phyloP scores from a whole-genome alignment of 2,329 filamentous ascomycete species.

The Trichothecium roseum region DNA sequence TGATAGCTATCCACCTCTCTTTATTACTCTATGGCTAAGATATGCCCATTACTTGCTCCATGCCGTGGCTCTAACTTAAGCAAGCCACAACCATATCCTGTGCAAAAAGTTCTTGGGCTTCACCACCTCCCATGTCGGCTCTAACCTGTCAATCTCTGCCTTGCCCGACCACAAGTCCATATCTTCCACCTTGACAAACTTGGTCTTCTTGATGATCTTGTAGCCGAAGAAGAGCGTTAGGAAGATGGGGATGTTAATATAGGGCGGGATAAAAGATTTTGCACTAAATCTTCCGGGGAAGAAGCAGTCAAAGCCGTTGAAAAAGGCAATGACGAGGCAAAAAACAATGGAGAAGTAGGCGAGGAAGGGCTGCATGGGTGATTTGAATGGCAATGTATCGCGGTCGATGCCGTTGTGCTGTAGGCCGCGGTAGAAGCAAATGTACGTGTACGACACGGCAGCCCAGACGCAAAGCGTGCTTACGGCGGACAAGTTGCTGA shows the following conservation, averaged over 20 bases:
- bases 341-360: slow-evolving; percentile 53
- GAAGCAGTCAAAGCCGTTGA: slow-evolving; percentile 66
- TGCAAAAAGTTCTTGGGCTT: slow-evolving; percentile 26
- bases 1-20: no score
- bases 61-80: no score
- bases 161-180: slow-evolving; percentile 32
- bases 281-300: slow-evolving; percentile 39
- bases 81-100: slow-evolving; percentile 30
- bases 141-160: slow-evolving; percentile 24
- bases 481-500: slow-evolving; percentile 52
- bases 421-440: slow-evolving; percentile 59
- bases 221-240: slow-evolving; percentile 49
- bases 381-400: slow-evolving; percentile 53
- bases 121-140: slow-evolving; percentile 23
- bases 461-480: slow-evolving; percentile 61
- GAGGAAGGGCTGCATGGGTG: slow-evolving; percentile 56
- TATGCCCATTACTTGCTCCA: no score
- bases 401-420: slow-evolving; percentile 54
- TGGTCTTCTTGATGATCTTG: slow-evolving; percentile 56
- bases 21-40: no score
- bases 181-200: slow-evolving; percentile 23
- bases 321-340: slow-evolving; percentile 56
- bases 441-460: slow-evolving; percentile 56
- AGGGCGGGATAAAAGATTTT: slow-evolving; percentile 52
- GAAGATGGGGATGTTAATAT: slow-evolving; percentile 62